Conservation (phyloP, 306 rosid genomes). For the Cucurbita pepo region DNA sequence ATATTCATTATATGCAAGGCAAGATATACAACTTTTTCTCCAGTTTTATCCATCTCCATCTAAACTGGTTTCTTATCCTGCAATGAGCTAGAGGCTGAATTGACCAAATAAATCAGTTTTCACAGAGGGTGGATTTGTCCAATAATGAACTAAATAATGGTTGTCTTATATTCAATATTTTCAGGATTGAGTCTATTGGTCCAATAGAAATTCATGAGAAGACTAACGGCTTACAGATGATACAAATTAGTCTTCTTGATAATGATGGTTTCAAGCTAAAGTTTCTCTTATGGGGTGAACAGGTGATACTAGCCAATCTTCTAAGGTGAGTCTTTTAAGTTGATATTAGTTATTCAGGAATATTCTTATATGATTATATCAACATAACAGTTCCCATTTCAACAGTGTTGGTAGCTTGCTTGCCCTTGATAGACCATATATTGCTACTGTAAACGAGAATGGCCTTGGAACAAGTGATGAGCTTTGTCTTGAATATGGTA, state of each 20-base stretch:
- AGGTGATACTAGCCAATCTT: constrained; percentile 64
- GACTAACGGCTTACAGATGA: constrained; percentile 28
- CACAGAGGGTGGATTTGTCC: not conserved
- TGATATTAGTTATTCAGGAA: not conserved
- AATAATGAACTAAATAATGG: not conserved
- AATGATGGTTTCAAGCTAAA: constrained; percentile 39
- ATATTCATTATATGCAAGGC: constrained; percentile 75
- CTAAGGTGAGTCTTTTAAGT: constrained; percentile 42
- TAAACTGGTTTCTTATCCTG: not conserved
- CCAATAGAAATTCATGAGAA: constrained; percentile 40
- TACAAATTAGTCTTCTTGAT: constrained; percentile 65
- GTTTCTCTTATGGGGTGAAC: constrained; percentile 82
- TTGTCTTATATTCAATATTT: not conserved
- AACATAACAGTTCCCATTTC: constrained; percentile 6
- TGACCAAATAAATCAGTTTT: not conserved
- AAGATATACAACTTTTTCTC: not conserved
- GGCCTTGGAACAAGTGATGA: constrained; percentile 28
- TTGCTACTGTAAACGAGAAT: constrained; percentile 36
- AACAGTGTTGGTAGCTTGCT: constrained; percentile 78
- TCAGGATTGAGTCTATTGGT: constrained; percentile 67
- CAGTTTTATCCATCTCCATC: not conserved
- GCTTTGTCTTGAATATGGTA: constrained; percentile 76
- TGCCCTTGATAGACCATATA: constrained; percentile 70
- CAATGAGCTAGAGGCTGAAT: not conserved
- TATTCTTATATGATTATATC: not conserved